Conservation (phyloP, 2,329 filamentous ascomycete genomes). For the Acarospora socialis region DNA sequence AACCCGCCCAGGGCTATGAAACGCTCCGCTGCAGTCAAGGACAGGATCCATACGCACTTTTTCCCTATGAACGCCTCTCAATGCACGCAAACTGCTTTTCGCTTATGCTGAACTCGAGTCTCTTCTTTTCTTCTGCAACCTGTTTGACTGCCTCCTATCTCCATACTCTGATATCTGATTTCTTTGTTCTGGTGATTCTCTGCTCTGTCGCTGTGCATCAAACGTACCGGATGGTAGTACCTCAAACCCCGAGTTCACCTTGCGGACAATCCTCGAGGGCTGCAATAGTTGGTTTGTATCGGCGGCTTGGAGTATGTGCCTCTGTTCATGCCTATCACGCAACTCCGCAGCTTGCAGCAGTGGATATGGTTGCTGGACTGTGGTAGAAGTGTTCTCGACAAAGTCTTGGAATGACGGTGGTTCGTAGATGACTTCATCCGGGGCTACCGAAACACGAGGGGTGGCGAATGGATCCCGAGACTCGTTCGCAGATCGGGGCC, state of each 20-base stretch:
- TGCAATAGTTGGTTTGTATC: slow-evolving; percentile 3
- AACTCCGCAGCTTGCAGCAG: background rate
- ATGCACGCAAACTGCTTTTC: background rate
- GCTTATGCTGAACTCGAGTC: slow-evolving; percentile 7
- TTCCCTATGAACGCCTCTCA: background rate
- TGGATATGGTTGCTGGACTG: background rate
- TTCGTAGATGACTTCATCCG: background rate
- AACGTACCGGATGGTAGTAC: slow-evolving; percentile 10
- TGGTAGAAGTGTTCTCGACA: background rate
- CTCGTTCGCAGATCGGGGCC: background rate
- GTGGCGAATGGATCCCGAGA: background rate
- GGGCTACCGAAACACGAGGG: background rate
- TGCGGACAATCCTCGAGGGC: slow-evolving; percentile 8
- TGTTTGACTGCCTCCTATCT: slow-evolving; percentile 23
- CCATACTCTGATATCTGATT: background rate
- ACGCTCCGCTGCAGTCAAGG: background rate
- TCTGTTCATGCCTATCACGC: background rate
- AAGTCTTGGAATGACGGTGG: background rate
- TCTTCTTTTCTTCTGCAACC: slow-evolving; percentile 29
- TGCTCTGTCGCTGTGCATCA: slow-evolving; percentile 2
- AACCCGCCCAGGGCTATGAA: background rate
- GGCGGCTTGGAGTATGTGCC: background rate
- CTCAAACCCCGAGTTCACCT: slow-evolving; percentile 12
- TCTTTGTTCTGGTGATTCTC: slow-evolving; percentile 1
- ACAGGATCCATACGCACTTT: background rate